A percentile compares a stretch with the other conserved stretches of the same genome.
Evolutionary conservation across 2,329 filamentous ascomycete genomes (phyloP).

Genomic region (Aureobasidium sp.): DNA sequence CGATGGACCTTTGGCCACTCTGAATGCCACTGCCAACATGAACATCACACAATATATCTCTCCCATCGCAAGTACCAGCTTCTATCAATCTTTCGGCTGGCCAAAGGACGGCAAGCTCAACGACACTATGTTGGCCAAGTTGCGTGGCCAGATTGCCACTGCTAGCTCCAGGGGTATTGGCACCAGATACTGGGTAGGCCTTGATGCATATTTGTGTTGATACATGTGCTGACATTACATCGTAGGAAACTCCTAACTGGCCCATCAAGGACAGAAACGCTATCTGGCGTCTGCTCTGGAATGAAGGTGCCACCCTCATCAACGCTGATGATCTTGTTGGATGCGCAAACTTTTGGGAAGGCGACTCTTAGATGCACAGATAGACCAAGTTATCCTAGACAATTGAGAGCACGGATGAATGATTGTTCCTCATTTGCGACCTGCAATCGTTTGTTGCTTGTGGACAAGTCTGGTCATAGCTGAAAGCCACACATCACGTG

Average conservation of each 20-base stretch:
- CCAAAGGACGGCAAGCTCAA: conserved; percentile 34
- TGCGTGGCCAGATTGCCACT: conserved; percentile 45
- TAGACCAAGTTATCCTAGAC: not conserved
- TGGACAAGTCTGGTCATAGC: not conserved
- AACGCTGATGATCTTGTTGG: conserved; percentile 58
- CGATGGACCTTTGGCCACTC: conserved; percentile 47
- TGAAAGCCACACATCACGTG: not conserved
- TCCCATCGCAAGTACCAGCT: conserved; percentile 49
- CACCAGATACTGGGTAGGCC: conserved; percentile 49
- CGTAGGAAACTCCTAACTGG: conserved; percentile 40
- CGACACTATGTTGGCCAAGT: conserved; percentile 41
- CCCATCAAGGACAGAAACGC: conserved; percentile 52
- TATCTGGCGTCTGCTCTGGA: conserved; percentile 51
- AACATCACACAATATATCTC: conserved; percentile 44
- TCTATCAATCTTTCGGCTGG: conserved; percentile 36
- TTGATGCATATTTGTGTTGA: not conserved
- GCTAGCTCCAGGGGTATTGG: conserved; percentile 53
- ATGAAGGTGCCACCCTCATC: conserved; percentile 53
- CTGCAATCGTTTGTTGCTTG: no score
- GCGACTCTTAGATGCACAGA: not conserved
- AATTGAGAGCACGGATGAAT: not conserved
- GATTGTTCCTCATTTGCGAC: not conserved
- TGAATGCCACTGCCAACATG: conserved; percentile 32
- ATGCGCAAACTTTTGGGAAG: conserved; percentile 6
- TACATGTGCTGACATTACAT: not conserved